phyloP scores from a whole-genome alignment of 2,329 filamentous ascomycete species.

The Ophiostoma sp. region DNA sequence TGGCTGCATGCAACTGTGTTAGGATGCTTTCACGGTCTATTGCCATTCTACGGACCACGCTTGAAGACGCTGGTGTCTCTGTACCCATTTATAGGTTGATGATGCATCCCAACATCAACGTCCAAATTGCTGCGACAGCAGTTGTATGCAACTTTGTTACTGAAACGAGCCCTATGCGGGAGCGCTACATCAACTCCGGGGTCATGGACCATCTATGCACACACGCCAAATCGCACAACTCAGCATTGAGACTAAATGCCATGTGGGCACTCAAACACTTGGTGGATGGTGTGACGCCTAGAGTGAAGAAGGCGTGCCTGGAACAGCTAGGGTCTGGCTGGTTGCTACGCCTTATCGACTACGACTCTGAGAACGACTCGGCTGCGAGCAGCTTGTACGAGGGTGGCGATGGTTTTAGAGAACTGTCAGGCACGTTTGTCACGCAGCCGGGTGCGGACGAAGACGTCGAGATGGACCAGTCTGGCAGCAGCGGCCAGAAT shows the following conservation, averaged over 20 bases:
- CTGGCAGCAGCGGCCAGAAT: conserved; percentile 26
- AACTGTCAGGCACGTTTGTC: conserved; percentile 29
- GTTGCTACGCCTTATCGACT: conserved; percentile 72
- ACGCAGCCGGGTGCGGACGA: conserved; percentile 45
- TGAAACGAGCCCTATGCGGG: conserved; percentile 86
- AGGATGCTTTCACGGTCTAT: conserved; percentile 80
- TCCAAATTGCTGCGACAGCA: conserved; percentile 80
- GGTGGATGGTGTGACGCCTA: conserved; percentile 64
- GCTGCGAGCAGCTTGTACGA: conserved; percentile 29
- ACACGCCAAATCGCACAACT: conserved; percentile 75
- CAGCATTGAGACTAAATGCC: conserved; percentile 75
- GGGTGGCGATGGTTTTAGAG: conserved; percentile 15
- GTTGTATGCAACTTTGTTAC: conserved; percentile 79
- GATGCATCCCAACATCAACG: conserved; percentile 66
- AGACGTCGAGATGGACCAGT: conserved; percentile 53
- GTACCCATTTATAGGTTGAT: conserved; percentile 72
- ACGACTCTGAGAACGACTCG: conserved; percentile 53
- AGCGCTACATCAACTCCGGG: conserved; percentile 68
- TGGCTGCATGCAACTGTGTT: conserved; percentile 78
- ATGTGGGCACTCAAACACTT: conserved; percentile 94
- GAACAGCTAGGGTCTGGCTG: conserved; percentile 72
- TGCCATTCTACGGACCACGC: conserved; percentile 72
- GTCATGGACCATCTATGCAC: conserved; percentile 73
- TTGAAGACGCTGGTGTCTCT: conserved; percentile 80
- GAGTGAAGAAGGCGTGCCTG: conserved; percentile 70